Conservation (phyloP, 2,329 filamentous ascomycete genomes). For the Microdochium nivale region DNA sequence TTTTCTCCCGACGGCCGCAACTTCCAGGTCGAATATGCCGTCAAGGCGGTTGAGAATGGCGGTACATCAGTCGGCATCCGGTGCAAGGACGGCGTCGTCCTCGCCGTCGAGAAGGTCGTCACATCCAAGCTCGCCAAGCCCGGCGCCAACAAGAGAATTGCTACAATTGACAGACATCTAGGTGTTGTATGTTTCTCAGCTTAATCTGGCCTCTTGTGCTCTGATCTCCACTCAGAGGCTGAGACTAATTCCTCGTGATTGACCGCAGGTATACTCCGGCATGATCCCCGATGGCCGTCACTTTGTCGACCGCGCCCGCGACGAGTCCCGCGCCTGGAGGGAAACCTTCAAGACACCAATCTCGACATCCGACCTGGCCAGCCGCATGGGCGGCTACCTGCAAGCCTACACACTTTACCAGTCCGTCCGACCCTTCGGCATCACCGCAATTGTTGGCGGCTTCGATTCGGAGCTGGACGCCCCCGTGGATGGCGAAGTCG, state of each 20-base stretch:
- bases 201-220: not conserved
- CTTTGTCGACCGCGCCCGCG: constrained; percentile 87
- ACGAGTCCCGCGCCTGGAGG: constrained; percentile 88
- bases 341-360: constrained; percentile 92
- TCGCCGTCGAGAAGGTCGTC: constrained; percentile 95
- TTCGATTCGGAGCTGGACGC: constrained; percentile 85
- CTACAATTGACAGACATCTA: constrained; percentile 86
- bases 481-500: constrained; percentile 85
- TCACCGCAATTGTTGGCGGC: constrained; percentile 88
- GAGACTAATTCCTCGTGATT: not conserved
- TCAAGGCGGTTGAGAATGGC: constrained; percentile 97
- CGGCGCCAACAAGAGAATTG: constrained; percentile 94
- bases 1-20: constrained; percentile 98
- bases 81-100: constrained; percentile 93
- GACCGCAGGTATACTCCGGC: constrained; percentile 79
- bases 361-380: constrained; percentile 76
- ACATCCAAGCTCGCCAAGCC: constrained; percentile 92
- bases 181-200: constrained; percentile 62
- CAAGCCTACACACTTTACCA: constrained; percentile 98
- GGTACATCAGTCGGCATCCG: constrained; percentile 93
- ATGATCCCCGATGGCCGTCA: constrained; percentile 92
- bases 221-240: not conserved
- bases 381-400: constrained; percentile 90
- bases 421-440: constrained; percentile 91
- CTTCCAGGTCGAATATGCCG: constrained; percentile 98